Percentiles rank a stretch among this genome's conserved stretches.
phyloP scores from a whole-genome alignment of 768 basidiomycete species.

The Imleria badia region DNA sequence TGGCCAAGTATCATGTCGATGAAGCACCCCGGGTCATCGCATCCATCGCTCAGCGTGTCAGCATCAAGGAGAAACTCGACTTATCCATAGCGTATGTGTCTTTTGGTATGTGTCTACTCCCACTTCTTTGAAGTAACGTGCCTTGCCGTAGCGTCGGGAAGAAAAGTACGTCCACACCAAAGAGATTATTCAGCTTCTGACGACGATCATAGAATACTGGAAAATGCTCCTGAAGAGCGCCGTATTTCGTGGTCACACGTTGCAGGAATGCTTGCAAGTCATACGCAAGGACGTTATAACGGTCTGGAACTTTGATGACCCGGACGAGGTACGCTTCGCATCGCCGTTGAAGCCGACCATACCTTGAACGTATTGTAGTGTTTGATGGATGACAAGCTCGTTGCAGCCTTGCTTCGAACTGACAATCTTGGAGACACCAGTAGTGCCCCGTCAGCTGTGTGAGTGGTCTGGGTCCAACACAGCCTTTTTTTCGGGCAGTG shows the following conservation, averaged over 20 bases:
- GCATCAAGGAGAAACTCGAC: constrained; percentile 16
- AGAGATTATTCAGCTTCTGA: background rate
- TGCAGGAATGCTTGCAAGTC: constrained; percentile 10
- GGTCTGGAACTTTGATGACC: constrained; percentile 16
- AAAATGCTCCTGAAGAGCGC: constrained; percentile 3
- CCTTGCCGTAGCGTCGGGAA: constrained; percentile 5
- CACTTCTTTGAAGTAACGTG: background rate
- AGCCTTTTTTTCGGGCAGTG: background rate
- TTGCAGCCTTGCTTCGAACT: background rate
- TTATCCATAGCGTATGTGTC: constrained; percentile 8
- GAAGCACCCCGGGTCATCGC: constrained; percentile 12
- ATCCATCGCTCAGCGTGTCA: constrained; percentile 16
- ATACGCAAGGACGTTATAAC: constrained; percentile 10
- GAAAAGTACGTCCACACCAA: constrained; percentile 3
- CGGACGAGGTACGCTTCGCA: background rate
- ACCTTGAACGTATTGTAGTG: background rate
- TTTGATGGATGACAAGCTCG: constrained; percentile 6
- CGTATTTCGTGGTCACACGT: constrained; percentile 5
- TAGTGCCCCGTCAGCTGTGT: background rate
- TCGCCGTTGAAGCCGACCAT: background rate
- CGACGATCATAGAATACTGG: constrained; percentile 9
- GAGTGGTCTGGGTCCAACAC: background rate
- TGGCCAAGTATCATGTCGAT: constrained; percentile 3
- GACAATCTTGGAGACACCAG: background rate
- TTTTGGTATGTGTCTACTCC: background rate